phyloP scores from a whole-genome alignment of 2,329 filamentous ascomycete genomes.

The Drechslerella coelobrocha region DNA sequence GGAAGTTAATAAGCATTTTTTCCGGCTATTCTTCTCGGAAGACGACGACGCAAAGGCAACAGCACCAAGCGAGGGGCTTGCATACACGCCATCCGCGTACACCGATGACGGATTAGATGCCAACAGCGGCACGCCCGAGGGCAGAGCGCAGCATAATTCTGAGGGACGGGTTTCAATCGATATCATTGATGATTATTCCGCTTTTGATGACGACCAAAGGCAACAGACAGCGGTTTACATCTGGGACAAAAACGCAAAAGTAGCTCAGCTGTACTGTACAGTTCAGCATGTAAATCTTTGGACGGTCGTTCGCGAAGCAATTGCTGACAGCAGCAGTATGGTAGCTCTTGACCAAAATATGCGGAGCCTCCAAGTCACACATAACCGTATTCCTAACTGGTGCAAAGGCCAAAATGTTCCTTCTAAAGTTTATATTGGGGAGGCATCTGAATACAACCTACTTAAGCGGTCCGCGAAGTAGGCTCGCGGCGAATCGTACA shows the following conservation, averaged over 20 bases:
- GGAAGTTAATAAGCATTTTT: conserved; percentile 18
- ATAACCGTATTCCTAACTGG: not conserved
- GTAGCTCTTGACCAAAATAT: not conserved
- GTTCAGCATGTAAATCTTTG: not conserved
- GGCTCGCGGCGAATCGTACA: too few relatives aligned
- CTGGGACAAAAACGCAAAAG: not conserved
- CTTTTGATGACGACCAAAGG: not conserved
- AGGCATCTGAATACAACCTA: not conserved
- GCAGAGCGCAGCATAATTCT: not conserved
- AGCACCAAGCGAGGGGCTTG: not conserved
- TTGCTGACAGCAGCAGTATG: not conserved
- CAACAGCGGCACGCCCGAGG: too few relatives aligned
- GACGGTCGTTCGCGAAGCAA: not conserved
- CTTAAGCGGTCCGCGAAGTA: not conserved
- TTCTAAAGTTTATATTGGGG: not conserved
- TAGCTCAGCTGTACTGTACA: not conserved
- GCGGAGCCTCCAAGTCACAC: not conserved
- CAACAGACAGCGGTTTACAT: not conserved
- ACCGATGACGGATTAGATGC: not conserved
- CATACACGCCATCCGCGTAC: not conserved
- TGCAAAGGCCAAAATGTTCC: not conserved
- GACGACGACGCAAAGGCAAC: not conserved
- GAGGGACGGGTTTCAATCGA: not conserved
- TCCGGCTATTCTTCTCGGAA: conserved; percentile 8
- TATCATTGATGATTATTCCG: not conserved